Percentiles rank a stretch among this genome's conserved stretches.
Conservation (phyloP, 2,329 filamentous ascomycete genomes). For the Macroventuria anomochaeta region DNA sequence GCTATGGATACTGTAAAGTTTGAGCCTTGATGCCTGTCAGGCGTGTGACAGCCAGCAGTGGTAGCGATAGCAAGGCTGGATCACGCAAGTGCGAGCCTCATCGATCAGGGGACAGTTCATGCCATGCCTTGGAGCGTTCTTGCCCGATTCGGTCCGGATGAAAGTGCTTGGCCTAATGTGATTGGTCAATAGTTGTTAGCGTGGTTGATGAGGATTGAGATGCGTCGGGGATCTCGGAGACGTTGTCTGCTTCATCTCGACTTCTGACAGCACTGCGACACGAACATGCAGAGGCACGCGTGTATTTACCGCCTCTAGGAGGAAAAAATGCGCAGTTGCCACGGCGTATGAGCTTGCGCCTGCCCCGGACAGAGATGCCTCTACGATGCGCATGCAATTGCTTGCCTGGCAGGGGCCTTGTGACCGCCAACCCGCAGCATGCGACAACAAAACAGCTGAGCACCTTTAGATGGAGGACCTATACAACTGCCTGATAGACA, state of each 20-base stretch:
- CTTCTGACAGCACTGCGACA: conserved; percentile 16
- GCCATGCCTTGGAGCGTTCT: conserved; percentile 7
- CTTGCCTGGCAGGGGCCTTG: not conserved
- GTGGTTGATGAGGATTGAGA: not conserved
- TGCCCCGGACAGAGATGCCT: not conserved
- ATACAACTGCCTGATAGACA: not conserved
- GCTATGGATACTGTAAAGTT: conserved; percentile 2
- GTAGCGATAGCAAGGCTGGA: conserved; percentile 1
- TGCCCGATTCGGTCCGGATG: conserved; percentile 1
- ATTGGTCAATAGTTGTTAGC: not conserved
- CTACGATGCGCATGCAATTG: not conserved
- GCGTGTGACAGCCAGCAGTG: not conserved
- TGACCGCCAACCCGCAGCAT: not conserved
- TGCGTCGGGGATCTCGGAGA: conserved; percentile 4
- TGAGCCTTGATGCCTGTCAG: conserved; percentile 8
- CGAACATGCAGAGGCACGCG: not conserved
- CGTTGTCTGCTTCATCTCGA: conserved; percentile 13
- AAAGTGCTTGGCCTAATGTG: not conserved
- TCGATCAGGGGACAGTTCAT: conserved; percentile 8
- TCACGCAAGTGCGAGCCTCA: conserved; percentile 4
- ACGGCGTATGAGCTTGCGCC: not conserved
- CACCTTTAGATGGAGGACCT: not conserved
- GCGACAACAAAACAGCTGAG: not conserved
- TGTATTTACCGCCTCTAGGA: not conserved
- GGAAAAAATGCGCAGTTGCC: not conserved